Base-by-base conservation (phyloP, 2,329 filamentous ascomycete species). In the Penicillium aurantiogriseum region DNA sequence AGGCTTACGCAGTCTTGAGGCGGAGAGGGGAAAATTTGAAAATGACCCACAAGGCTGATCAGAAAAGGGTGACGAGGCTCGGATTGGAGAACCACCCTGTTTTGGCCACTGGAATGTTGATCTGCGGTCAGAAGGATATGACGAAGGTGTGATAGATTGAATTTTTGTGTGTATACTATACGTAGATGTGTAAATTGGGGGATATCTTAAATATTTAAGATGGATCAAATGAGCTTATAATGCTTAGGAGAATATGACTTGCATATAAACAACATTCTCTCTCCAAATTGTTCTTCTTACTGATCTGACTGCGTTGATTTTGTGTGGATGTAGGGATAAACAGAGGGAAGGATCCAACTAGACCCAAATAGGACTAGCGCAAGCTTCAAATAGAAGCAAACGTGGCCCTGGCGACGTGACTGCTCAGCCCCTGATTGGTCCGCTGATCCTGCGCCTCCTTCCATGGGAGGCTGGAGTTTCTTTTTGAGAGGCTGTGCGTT, bases 361-460 rank as follows among this genome's bases (percentile, higher is more conserved):
- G 15, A 23, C 60, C 51, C 2, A 10, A 55, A 57, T n/a, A 21
- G 42, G 61, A 44, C 39, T 62, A 63, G 64, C 11, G 42, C 2
- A 11, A 8, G 25, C 50, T 48, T 48, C 40, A 52, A 65, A 67
- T 69, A 69, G 67, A 67, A 69, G 60, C 66, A 57, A 62, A 59
- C 64, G 67, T 69, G 67, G 67, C 62, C 49, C 25, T 29, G 54
- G 44, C 35, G 49, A 56, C 36, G 65, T 64, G 63, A 64, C 36
- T 42, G 40, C 49, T 42, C 50, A 47, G 50, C 46, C 46, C 7
- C 17, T 66, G 48, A 67, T 67, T 67, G 63, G 65, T 5, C 38
- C n/a, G 47, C 17, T 36, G 50, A 49, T 57, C 53, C 59, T 66
- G 63, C 65, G 64, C 65, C 62, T 61, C 62, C 62, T 51, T 38